These are phyloP conservation scores for Suillus variegatus DNA, from an alignment of 768 basidiomycete genomes.

Conservation along the genomic window DNA sequence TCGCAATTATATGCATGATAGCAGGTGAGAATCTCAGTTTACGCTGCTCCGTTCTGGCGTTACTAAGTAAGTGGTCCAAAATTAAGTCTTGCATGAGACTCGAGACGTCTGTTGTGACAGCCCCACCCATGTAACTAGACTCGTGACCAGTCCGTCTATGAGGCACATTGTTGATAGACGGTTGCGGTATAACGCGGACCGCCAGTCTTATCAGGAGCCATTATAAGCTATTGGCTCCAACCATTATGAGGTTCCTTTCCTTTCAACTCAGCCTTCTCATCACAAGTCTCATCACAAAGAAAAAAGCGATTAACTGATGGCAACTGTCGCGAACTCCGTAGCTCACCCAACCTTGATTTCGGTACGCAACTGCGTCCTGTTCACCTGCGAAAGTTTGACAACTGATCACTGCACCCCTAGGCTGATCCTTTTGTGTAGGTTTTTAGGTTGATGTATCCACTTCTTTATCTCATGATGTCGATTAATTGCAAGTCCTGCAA, in stretches of 20 bases:
- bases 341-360: constrained; percentile 59
- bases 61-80: neutral
- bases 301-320: constrained; percentile 38
- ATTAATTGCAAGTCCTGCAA: constrained; percentile 39
- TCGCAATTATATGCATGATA: neutral
- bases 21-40: neutral
- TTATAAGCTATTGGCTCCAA: constrained; percentile 3
- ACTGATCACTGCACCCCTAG: constrained; percentile 32
- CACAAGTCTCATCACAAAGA: neutral
- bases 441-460: neutral
- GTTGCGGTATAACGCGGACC: constrained; percentile 4
- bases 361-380: constrained; percentile 33
- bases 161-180: too few relatives aligned
- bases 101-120: too few relatives aligned
- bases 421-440: constrained; percentile 72
- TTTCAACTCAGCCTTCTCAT: constrained; percentile 1
- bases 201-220: constrained; percentile 5
- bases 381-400: neutral
- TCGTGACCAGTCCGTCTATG: too few relatives aligned
- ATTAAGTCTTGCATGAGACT: neutral
- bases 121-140: too few relatives aligned
- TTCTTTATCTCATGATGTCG: constrained; percentile 1
- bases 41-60: neutral
- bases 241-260: neutral
- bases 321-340: constrained; percentile 61